A percentile compares a stretch with the other conserved stretches of the same genome.
These are phyloP conservation scores for Diaporthe australafricana DNA, from an alignment of 2,329 filamentous ascomycete species.

Conservation along the genomic window DNA sequence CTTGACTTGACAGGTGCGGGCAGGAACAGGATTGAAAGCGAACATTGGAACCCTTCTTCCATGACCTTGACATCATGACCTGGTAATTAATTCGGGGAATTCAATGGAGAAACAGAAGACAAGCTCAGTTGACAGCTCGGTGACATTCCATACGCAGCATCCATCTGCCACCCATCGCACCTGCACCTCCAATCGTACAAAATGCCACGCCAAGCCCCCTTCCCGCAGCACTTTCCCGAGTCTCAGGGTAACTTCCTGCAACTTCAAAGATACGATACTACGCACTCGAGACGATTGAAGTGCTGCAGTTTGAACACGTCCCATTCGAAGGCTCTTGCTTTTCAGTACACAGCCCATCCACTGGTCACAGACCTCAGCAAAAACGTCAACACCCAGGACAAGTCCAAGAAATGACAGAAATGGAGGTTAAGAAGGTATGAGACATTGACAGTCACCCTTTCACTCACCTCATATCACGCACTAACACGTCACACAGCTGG, in stretches of 20 bases:
- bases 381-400: background rate
- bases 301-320: conserved; percentile 29
- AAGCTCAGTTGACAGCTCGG: background rate
- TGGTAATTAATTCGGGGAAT: background rate
- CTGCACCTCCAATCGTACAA: background rate
- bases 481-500: conserved; percentile 51
- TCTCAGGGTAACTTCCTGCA: background rate
- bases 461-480: background rate
- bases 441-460: background rate
- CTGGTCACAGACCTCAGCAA: background rate
- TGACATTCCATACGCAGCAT: too few species aligned
- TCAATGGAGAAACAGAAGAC: conserved; percentile 3
- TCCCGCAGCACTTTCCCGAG: background rate
- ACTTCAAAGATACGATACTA: background rate
- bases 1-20: background rate
- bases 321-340: conserved; percentile 25
- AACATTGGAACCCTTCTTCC: background rate
- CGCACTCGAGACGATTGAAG: conserved; percentile 25
- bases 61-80: conserved; percentile 18
- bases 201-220: background rate
- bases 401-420: background rate
- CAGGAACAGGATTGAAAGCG: background rate
- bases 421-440: conserved; percentile 30
- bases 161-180: too few species aligned
- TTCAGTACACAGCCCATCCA: conserved; percentile 24